A percentile compares a stretch with the other conserved stretches of the same genome.
phyloP scores from a whole-genome alignment of 139 green algal species.

The Closterium sp. region DNA sequence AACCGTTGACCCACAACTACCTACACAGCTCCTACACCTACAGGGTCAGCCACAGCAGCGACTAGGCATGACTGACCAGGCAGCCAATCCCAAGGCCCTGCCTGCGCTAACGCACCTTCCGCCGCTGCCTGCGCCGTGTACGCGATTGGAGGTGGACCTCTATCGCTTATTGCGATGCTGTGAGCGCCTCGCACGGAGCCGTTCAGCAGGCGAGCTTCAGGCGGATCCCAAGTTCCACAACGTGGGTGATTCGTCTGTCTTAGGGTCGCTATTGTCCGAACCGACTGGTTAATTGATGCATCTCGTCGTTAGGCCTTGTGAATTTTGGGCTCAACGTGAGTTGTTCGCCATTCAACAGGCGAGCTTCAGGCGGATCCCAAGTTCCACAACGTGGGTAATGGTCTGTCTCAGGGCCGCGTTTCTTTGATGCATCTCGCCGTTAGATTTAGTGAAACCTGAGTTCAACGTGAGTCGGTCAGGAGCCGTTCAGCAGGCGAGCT shows the following conservation, averaged over 20 bases:
- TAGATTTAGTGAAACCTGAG: too few species aligned
- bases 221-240: neutral
- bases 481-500: neutral
- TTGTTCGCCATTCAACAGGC: neutral
- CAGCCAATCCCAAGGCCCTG: neutral
- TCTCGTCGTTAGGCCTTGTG: too few species aligned
- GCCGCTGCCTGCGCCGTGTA: neutral
- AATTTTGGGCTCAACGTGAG: too few species aligned
- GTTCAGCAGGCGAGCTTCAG: neutral
- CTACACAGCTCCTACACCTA: too few species aligned
- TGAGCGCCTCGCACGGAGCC: neutral
- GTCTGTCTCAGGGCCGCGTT: too few species aligned
- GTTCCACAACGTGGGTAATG: neutral
- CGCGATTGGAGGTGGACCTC: neutral
- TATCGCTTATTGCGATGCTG: neutral
- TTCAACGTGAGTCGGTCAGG: too few species aligned
- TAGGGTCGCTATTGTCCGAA: too few species aligned
- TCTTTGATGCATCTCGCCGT: too few species aligned
- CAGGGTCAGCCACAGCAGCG: neutral
- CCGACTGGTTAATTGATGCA: too few species aligned
- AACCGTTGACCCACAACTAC: too few species aligned
- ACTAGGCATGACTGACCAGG: too few species aligned
- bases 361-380: neutral
- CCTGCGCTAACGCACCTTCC: neutral
- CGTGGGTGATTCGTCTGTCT: too few species aligned